Percentiles rank a stretch among this genome's conserved stretches.
Conservation (phyloP, 2,329 filamentous ascomycete species). For the Fusarium penzigii region DNA sequence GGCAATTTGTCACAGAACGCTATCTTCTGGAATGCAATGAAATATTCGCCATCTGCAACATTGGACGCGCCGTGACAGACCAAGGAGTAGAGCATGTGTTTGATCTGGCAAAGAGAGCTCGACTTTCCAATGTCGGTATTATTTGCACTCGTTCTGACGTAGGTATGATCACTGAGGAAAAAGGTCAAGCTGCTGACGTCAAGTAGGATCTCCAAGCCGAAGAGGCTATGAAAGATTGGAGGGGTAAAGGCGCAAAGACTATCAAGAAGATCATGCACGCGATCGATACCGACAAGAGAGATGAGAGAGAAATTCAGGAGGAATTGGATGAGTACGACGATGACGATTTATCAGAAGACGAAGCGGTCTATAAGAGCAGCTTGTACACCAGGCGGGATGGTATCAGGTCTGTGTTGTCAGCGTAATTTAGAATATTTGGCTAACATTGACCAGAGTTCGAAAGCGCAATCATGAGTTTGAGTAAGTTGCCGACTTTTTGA, state of each 20-base stretch:
- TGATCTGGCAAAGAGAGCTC: slow-evolving; percentile 39
- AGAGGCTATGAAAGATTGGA: slow-evolving; percentile 36
- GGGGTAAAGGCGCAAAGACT: slow-evolving; percentile 13
- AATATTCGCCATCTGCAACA: slow-evolving; percentile 46
- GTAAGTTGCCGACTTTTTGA: slow-evolving; percentile 21
- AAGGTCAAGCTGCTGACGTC: background rate
- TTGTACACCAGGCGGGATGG: background rate
- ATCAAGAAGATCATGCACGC: slow-evolving; percentile 21
- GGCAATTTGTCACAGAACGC: slow-evolving; percentile 44
- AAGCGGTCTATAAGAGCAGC: background rate
- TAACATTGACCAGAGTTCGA: slow-evolving; percentile 8
- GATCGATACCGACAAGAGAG: slow-evolving; percentile 9
- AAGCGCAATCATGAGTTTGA: slow-evolving; percentile 18
- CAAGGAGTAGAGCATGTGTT: slow-evolving; percentile 42
- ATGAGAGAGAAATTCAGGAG: slow-evolving; percentile 4
- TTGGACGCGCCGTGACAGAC: slow-evolving; percentile 44
- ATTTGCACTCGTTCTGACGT: slow-evolving; percentile 46
- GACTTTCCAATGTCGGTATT: slow-evolving; percentile 43
- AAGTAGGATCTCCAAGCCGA: slow-evolving; percentile 32
- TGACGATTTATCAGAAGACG: slow-evolving; percentile 10
- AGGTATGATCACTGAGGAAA: background rate
- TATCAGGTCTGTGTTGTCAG: background rate
- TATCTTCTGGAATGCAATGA: slow-evolving; percentile 48
- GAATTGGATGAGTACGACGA: slow-evolving; percentile 12
- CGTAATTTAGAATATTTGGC: background rate